Conservation (phyloP, 805 yeast species). For the Monosporozyma servazzii region DNA sequence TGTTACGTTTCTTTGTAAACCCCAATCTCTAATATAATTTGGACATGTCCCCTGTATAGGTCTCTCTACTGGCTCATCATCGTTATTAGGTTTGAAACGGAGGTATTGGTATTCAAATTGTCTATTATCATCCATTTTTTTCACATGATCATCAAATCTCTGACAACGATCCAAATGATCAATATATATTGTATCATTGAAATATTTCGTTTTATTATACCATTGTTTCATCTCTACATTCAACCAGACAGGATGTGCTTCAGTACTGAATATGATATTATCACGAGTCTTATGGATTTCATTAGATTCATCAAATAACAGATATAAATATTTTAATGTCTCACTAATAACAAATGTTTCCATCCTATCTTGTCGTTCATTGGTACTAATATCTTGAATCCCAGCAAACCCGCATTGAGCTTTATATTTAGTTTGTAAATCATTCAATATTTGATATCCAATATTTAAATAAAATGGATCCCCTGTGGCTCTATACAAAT, state of each 20-base stretch:
- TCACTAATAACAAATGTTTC: slow-evolving; percentile 87
- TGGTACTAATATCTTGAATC: slow-evolving; percentile 54
- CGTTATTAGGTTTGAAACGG: background rate
- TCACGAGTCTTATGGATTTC: slow-evolving; percentile 37
- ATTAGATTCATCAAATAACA: slow-evolving; percentile 66
- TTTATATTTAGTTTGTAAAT: slow-evolving; percentile 43
- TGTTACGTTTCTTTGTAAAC: background rate
- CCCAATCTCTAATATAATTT: background rate
- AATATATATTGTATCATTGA: slow-evolving; percentile 13
- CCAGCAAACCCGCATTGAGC: slow-evolving; percentile 79
- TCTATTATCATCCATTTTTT: background rate
- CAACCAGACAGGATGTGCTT: slow-evolving; percentile 86
- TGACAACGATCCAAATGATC: slow-evolving; percentile 12
- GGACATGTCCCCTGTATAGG: background rate
- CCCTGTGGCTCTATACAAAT: slow-evolving; percentile 69
- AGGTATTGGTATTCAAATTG: background rate
- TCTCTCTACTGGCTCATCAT: background rate
- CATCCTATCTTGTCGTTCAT: slow-evolving; percentile 68
- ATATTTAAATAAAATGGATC: slow-evolving; percentile 77
- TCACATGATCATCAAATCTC: background rate
- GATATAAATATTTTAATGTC: slow-evolving; percentile 71
- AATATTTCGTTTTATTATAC: slow-evolving; percentile 17
- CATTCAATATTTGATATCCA: slow-evolving; percentile 55
- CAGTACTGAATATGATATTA: slow-evolving; percentile 62
- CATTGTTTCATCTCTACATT: slow-evolving; percentile 29